phyloP scores from a whole-genome alignment of 345 rosid genomes.

The Balakata baccata region DNA sequence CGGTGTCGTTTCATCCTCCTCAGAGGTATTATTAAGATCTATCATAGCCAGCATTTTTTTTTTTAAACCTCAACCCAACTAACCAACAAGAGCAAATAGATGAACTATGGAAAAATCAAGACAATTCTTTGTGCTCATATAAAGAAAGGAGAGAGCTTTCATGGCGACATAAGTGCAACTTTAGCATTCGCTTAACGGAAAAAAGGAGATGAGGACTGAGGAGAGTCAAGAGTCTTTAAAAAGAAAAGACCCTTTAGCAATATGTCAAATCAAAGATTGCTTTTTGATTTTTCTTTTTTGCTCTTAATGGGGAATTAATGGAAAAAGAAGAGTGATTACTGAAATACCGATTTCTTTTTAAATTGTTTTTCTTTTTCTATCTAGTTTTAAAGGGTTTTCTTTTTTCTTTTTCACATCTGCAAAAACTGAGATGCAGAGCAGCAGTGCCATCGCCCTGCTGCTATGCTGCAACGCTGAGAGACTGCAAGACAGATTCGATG shows the following conservation, averaged over 20 bases:
- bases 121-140: background rate
- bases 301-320: conserved; percentile 9
- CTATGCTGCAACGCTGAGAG: conserved; percentile 43
- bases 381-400: conserved; percentile 1
- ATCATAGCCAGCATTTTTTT: conserved; percentile 80
- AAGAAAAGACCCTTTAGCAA: conserved; percentile 9
- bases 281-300: conserved; percentile 2
- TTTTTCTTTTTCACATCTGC: conserved; percentile 19
- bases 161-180: conserved; percentile 41
- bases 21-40: conserved; percentile 93
- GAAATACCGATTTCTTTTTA: background rate
- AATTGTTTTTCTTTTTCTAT: conserved; percentile 3
- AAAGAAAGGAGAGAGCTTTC: conserved; percentile 26
- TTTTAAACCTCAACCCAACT: conserved; percentile 18
- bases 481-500: conserved; percentile 38
- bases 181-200: conserved; percentile 31
- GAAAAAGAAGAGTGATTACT: conserved; percentile 1
- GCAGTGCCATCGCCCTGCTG: conserved; percentile 24
- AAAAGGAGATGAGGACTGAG: background rate
- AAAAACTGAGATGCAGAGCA: conserved; percentile 8
- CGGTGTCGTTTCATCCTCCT: conserved; percentile 73
- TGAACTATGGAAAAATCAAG: background rate
- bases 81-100: conserved; percentile 5
- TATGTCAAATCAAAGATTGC: conserved; percentile 41
- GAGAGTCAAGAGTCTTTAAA: conserved; percentile 20